Evolutionary conservation across 768 basidiomycete genomes (phyloP), one percentile per base, ranked within the genome.

Genomic region (Boletales sp.): DNA sequence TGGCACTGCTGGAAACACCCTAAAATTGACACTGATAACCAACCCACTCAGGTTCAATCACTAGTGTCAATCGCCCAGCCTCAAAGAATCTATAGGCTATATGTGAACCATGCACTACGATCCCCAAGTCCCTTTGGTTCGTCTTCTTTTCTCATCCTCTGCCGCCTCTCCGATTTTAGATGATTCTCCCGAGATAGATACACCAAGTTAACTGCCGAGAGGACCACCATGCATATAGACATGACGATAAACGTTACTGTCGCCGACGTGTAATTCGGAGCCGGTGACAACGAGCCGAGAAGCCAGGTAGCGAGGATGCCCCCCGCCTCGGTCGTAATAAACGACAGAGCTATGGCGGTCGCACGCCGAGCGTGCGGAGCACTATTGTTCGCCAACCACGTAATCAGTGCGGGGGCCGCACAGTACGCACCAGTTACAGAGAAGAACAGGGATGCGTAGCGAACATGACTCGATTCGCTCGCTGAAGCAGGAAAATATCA

Each of bases 221-320:
- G 45, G 15, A 74, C 56, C 0, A 69, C 52, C 66, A 76, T 75
- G 30, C 69, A 51, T 1, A 72, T 56, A 0, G 78, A 74, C 69
- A 73, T 67, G 46, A 52, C 57, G 4, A 71, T 58, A 29, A 65
- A 63, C 15, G 63, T 66, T 45, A 69, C 54, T 2, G 79, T 77
- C 0, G 78, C 82, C 32, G 70, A 66, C 4, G 59, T 73, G 54
- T 83, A 84, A n/a, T 69, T 50, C 3, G 82, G 82, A 0, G 74
- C 69, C 0, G 75, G 64, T 7, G 79, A 81, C 3, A 82, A 59
- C 2, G 57, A 57, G 11, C 80, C 82, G 19, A 83, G 62, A 4
- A 83, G 72, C 82, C 82, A 84, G 0, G 81, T 83, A 4, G 77
- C 72, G 17, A 84, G 75, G 47, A 84, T 82, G 2, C 80, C 80